Evolutionary conservation across 2,329 filamentous ascomycete species (phyloP).

Genomic region (Dothideomycetes sp.): DNA sequence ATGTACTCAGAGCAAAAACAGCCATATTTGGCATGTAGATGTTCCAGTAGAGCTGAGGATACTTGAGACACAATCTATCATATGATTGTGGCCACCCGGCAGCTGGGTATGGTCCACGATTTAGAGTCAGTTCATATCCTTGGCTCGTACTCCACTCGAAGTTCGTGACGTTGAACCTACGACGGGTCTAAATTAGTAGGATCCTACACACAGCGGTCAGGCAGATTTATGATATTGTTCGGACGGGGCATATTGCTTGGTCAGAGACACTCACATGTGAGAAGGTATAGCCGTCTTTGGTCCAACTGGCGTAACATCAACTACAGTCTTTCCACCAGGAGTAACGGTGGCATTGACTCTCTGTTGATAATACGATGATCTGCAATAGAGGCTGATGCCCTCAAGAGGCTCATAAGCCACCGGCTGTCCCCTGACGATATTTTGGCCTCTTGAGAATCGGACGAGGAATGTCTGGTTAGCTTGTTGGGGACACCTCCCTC

Average conservation of each 20-base stretch:
- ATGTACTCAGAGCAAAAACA: conserved; percentile 30
- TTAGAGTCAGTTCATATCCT: conserved; percentile 15
- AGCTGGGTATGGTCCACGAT: conserved; percentile 18
- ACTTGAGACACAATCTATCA: conserved; percentile 4
- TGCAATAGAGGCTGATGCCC: conserved; percentile 36
- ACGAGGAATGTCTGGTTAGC: conserved; percentile 13
- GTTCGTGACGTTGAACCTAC: conserved; percentile 32
- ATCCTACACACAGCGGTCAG: too few species aligned
- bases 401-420: not conserved
- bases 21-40: conserved; percentile 27
- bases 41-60: not conserved
- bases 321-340: conserved; percentile 18
- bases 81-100: conserved; percentile 17
- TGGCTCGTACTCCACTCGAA: conserved; percentile 31
- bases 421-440: not conserved
- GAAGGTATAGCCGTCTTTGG: conserved; percentile 20
- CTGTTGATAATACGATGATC: conserved; percentile 39
- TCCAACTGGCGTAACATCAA: conserved; percentile 15
- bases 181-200: too few species aligned
- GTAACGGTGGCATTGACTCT: conserved; percentile 34
- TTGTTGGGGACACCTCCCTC: not conserved
- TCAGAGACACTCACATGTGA: too few species aligned
- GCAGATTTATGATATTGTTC: too few species aligned
- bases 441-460: not conserved
- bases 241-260: too few species aligned